Percentiles rank a stretch among this genome's conserved stretches.
These are phyloP conservation scores for Pugionium dolabratum DNA, from an alignment of 345 rosid genomes.

Conservation along the genomic window DNA sequence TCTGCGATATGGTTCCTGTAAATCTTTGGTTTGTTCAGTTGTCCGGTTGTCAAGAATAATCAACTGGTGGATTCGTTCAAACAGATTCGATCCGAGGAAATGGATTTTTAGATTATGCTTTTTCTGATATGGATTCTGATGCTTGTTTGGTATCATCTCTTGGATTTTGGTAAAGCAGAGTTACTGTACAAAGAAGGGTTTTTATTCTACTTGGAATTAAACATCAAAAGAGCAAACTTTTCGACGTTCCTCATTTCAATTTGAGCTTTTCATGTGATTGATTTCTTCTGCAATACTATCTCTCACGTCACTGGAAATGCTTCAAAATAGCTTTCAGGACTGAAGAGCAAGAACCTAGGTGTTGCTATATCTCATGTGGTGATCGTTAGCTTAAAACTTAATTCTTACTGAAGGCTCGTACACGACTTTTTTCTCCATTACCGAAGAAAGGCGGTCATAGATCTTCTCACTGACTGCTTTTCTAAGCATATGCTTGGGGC, in stretches of 20 bases:
- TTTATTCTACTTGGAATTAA: conserved; percentile 13
- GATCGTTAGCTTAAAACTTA: too few species aligned
- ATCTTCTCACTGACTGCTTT: too few species aligned
- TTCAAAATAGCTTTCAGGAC: too few species aligned
- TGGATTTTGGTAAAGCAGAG: conserved; percentile 22
- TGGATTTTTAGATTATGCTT: conserved; percentile 16
- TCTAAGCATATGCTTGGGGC: too few species aligned
- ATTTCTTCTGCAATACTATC: too few species aligned
- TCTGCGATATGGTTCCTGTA: conserved; percentile 25
- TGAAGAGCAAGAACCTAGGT: too few species aligned
- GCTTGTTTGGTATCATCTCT: conserved; percentile 25
- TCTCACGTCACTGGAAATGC: too few species aligned
- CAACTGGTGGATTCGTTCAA: conserved; percentile 14
- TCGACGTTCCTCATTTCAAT: conserved; percentile 10
- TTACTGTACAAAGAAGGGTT: too few species aligned
- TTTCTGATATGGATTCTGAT: conserved; percentile 16
- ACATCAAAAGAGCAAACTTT: conserved; percentile 16
- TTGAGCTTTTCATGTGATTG: background rate
- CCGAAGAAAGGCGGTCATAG: too few species aligned
- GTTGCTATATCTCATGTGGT: too few species aligned
- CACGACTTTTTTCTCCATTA: too few species aligned
- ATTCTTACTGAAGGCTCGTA: too few species aligned
- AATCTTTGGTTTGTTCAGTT: conserved; percentile 6
- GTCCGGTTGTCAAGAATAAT: conserved; percentile 19
- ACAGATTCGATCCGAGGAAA: conserved; percentile 32